phyloP scores from a whole-genome alignment of 1,284 basidiomycete species.

The Porodaedalea pini region DNA sequence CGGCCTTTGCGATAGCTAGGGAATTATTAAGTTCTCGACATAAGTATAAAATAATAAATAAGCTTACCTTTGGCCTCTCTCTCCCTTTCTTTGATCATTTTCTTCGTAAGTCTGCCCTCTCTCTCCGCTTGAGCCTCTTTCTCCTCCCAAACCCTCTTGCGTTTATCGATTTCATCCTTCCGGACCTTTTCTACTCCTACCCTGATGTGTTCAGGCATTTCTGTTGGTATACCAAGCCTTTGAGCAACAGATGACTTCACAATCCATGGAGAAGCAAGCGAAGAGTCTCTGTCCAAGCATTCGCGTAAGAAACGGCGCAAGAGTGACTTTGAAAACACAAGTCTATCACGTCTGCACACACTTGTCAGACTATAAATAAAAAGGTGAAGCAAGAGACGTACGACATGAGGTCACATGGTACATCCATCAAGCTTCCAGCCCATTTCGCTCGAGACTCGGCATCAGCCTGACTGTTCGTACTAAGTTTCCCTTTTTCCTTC shows the following conservation, averaged over 20 bases:
- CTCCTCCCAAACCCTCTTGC: constrained; percentile 84
- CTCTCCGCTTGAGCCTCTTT: constrained; percentile 44
- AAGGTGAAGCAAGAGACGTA: constrained; percentile 34
- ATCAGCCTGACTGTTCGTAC: constrained; percentile 55
- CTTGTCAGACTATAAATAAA: constrained; percentile 7
- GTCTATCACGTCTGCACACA: constrained; percentile 76
- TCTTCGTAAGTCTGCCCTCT: constrained; percentile 65
- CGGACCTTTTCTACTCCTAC: constrained; percentile 76
- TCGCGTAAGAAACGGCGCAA: constrained; percentile 94
- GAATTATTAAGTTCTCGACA: constrained; percentile 19
- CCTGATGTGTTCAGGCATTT: constrained; percentile 83
- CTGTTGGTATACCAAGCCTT: constrained; percentile 77
- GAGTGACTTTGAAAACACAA: constrained; percentile 94
- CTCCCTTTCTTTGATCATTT: constrained; percentile 72
- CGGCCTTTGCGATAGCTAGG: constrained; percentile 36
- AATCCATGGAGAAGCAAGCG: constrained; percentile 91
- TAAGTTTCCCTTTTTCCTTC: constrained; percentile 13
- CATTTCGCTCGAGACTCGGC: constrained; percentile 49
- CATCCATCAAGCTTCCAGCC: constrained; percentile 75
- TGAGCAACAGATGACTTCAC: constrained; percentile 84
- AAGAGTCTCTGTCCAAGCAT: constrained; percentile 86
- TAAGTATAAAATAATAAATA: constrained; percentile 7
- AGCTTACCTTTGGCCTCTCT: constrained; percentile 68
- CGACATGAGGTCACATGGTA: constrained; percentile 78
- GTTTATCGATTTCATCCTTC: constrained; percentile 84